phyloP scores from a whole-genome alignment of 345 rosid genomes.

The Eucalyptus pumila region DNA sequence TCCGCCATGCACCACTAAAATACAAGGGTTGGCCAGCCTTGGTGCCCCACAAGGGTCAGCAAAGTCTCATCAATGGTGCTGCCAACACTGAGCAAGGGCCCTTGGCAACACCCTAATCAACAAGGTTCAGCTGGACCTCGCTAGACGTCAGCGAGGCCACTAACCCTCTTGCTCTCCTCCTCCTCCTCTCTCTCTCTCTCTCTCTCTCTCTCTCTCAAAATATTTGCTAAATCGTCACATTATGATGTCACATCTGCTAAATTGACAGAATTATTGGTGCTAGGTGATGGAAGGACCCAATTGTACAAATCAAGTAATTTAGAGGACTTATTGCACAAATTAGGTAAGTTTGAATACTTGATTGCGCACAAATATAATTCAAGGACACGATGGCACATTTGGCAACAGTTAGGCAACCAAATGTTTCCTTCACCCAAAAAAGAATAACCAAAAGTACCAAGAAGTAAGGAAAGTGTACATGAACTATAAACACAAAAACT shows the following conservation, averaged over 20 bases:
- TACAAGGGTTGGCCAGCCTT: neutral
- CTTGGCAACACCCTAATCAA: neutral
- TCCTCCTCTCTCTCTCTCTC: neutral
- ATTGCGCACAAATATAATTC: neutral
- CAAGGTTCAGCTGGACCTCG: neutral
- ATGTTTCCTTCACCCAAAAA: neutral
- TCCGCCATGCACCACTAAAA: neutral
- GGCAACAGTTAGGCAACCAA: neutral
- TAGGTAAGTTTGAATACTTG: neutral
- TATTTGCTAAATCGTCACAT: neutral
- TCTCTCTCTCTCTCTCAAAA: no score
- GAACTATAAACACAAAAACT: neutral
- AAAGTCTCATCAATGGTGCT: neutral
- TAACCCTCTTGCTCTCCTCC: neutral
- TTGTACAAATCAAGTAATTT: neutral
- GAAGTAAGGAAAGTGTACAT: neutral
- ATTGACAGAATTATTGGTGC: neutral
- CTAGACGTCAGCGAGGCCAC: neutral
- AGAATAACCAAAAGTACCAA: neutral
- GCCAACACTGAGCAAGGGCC: neutral
- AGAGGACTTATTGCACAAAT: neutral
- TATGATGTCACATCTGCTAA: neutral
- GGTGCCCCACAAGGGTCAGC: neutral
- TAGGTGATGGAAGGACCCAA: neutral
- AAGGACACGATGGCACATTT: neutral